These are phyloP conservation scores for Cinchona pubescens DNA, from an alignment of 257 asterid species.

Conservation along the genomic window DNA sequence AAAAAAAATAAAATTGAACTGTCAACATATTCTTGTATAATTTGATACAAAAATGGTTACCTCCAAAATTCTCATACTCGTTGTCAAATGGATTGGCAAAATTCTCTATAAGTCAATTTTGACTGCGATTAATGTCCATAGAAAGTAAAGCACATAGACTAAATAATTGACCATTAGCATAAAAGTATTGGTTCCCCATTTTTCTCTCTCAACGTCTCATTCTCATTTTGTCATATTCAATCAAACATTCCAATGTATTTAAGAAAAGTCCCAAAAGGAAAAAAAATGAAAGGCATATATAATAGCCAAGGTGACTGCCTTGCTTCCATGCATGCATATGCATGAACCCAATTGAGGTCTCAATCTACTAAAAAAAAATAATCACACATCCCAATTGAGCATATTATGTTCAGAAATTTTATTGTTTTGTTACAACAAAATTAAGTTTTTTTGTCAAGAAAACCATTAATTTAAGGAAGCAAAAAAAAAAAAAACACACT, in stretches of 20 bases:
- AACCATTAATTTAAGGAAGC: neutral
- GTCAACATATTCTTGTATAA: neutral
- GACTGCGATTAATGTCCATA: slow-evolving; percentile 1
- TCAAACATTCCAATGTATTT: neutral
- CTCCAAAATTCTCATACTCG: neutral
- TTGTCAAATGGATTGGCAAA: neutral
- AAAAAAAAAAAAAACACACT: no score
- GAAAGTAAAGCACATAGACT: neutral
- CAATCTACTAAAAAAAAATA: neutral
- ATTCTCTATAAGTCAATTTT: neutral
- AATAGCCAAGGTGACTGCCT: neutral
- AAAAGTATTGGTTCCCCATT: slow-evolving; percentile 27
- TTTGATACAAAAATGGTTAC: neutral
- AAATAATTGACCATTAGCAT: slow-evolving; percentile 18
- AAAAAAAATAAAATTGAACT: no score
- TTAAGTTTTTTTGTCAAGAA: neutral
- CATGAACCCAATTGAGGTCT: neutral
- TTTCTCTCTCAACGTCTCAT: slow-evolving; percentile 28
- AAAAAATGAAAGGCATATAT: neutral
- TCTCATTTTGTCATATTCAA: neutral
- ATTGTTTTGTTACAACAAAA: neutral
- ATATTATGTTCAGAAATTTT: neutral
- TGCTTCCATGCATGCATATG: neutral
- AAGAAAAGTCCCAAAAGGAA: neutral
- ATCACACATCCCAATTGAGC: no score